phyloP scores from a whole-genome alignment of 2,329 filamentous ascomycete genomes.

The Colletotrichum filicis region DNA sequence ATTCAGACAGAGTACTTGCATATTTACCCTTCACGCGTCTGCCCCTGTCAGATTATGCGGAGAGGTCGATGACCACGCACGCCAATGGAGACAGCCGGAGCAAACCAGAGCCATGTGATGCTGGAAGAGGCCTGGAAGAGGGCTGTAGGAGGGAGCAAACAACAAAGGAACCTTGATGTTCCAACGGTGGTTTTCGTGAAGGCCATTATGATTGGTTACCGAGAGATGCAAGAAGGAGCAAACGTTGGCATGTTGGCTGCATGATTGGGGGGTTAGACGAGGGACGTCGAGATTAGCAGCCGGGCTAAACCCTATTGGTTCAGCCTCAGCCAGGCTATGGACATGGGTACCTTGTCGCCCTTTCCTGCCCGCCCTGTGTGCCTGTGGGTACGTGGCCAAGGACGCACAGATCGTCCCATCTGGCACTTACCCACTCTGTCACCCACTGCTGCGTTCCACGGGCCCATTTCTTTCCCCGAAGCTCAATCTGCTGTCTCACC shows the following conservation, averaged over 20 bases:
- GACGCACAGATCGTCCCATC: not conserved
- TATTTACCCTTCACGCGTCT: not conserved
- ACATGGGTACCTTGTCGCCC: slow-evolving; percentile 1
- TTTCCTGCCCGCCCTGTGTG: too few relatives aligned
- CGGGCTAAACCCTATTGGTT: slow-evolving; percentile 22
- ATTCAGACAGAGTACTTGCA: not conserved
- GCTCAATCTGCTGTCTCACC: slow-evolving; percentile 3
- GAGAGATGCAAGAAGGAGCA: slow-evolving; percentile 28
- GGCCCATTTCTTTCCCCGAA: slow-evolving; percentile 1
- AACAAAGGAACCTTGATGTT: not conserved
- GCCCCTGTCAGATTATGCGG: not conserved
- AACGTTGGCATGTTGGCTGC: slow-evolving; percentile 1
- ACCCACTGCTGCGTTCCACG: too few relatives aligned
- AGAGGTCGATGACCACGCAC: not conserved
- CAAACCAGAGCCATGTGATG: not conserved
- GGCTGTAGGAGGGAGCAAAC: slow-evolving; percentile 3
- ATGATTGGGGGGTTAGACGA: slow-evolving; percentile 3
- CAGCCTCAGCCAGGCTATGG: slow-evolving; percentile 7
- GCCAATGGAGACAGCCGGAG: not conserved
- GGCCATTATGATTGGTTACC: slow-evolving; percentile 17
- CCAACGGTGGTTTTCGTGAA: not conserved
- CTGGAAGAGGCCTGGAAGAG: not conserved
- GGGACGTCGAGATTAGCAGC: slow-evolving; percentile 33
- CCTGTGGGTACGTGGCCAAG: not conserved
- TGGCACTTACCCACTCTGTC: too few relatives aligned